A percentile compares a stretch with the other conserved stretches of the same genome.
Evolutionary conservation across 805 yeast species (phyloP).

Genomic region (Millerozyma miso): DNA sequence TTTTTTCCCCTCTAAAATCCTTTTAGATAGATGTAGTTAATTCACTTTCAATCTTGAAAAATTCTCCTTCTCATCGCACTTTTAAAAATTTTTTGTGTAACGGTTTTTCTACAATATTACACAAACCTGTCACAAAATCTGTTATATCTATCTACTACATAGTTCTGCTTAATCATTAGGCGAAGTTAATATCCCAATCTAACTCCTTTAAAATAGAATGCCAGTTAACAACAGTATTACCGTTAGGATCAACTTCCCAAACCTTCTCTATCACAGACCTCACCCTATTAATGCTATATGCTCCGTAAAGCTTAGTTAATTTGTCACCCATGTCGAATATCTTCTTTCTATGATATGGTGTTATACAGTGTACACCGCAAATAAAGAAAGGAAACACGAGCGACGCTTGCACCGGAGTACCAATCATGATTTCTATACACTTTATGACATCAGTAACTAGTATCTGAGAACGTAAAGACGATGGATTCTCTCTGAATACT

Average conservation of each 20-base stretch:
- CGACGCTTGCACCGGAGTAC: conserved; percentile 65
- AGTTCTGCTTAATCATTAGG: conserved; percentile 24
- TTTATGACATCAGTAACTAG: conserved; percentile 50
- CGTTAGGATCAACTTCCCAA: conserved; percentile 47
- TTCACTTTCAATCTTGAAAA: conserved; percentile 2
- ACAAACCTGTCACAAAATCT: not conserved
- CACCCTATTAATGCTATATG: conserved; percentile 54
- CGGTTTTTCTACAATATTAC: not conserved
- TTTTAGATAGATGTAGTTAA: not conserved
- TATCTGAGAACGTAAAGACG: conserved; percentile 59
- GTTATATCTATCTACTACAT: not conserved
- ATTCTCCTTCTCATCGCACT: conserved; percentile 9
- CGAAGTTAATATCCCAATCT: conserved; percentile 81
- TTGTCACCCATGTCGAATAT: conserved; percentile 52
- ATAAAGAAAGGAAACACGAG: conserved; percentile 75
- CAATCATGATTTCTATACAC: conserved; percentile 58
- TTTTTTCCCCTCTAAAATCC: not conserved
- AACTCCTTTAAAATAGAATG: conserved; percentile 56
- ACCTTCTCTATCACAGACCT: conserved; percentile 42
- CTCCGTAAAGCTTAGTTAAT: conserved; percentile 59
- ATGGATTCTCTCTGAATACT: conserved; percentile 54
- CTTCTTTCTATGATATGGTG: conserved; percentile 44
- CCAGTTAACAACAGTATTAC: conserved; percentile 70
- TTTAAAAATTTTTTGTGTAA: conserved; percentile 7
- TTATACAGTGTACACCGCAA: conserved; percentile 66